A percentile compares a stretch with the other conserved stretches of the same genome.
These are phyloP conservation scores for Lentinula edodes DNA, from an alignment of 768 basidiomycete genomes.

Conservation along the genomic window DNA sequence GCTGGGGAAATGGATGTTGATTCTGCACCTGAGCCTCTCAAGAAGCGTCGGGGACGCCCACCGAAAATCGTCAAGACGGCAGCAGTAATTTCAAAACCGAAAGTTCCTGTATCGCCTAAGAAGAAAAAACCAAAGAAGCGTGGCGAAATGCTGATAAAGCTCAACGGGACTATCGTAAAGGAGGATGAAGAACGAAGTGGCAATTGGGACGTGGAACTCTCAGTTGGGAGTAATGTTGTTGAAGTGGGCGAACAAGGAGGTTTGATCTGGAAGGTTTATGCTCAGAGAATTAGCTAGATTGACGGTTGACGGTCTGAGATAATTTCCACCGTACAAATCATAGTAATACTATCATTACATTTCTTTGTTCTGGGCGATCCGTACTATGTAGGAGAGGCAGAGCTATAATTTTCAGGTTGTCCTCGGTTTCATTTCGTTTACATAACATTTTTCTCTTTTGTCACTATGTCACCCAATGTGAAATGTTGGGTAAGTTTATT, in stretches of 20 bases:
- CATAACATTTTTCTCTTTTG: background rate
- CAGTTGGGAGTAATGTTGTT: conserved; percentile 53
- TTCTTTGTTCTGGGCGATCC: no score
- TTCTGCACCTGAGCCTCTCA: conserved; percentile 28
- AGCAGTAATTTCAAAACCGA: conserved; percentile 21
- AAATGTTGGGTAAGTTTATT: background rate
- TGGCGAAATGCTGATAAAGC: conserved; percentile 56
- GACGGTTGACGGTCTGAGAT: background rate
- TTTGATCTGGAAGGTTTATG: conserved; percentile 64
- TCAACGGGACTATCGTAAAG: conserved; percentile 51
- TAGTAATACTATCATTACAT: no score
- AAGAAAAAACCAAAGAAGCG: conserved; percentile 44
- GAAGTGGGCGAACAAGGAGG: conserved; percentile 74
- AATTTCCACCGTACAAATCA: background rate
- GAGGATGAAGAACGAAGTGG: conserved; percentile 40
- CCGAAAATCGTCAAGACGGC: conserved; percentile 23
- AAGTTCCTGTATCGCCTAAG: conserved; percentile 16
- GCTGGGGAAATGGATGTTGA: conserved; percentile 44
- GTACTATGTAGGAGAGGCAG: no score
- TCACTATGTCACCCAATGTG: background rate
- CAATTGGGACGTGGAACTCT: conserved; percentile 59
- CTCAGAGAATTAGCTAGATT: conserved; percentile 36
- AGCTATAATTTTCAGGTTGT: no score
- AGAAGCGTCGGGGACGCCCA: conserved; percentile 35
- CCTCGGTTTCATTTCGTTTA: no score